Evolutionary conservation across 305 asterid genomes (phyloP).

Genomic region (Rubia peregrina): DNA sequence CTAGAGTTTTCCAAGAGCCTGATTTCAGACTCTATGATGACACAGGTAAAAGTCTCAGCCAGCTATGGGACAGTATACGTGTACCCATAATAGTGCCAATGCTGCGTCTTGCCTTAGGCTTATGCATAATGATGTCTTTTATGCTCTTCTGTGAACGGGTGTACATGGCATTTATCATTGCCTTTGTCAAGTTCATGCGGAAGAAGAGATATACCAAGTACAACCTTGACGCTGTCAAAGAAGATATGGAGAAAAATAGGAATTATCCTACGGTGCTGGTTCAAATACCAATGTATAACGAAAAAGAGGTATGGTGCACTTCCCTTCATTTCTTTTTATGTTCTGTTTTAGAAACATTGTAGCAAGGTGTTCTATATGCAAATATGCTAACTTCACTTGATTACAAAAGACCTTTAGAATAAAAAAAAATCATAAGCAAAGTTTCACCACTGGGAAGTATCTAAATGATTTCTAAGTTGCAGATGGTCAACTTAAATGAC

Average conservation of each 20-base stretch:
- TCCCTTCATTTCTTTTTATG: constrained; percentile 2
- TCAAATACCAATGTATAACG: constrained; percentile 84
- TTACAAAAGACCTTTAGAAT: neutral
- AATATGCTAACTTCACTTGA: neutral
- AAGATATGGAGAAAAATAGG: constrained; percentile 58
- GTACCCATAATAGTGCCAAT: constrained; percentile 62
- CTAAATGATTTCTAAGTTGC: neutral
- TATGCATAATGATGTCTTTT: constrained; percentile 70
- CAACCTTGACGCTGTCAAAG: constrained; percentile 59
- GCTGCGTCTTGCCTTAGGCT: constrained; percentile 41
- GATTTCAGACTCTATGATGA: constrained; percentile 37
- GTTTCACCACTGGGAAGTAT: constrained; percentile 1
- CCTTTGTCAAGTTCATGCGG: constrained; percentile 48
- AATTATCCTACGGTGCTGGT: constrained; percentile 73
- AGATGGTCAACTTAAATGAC: constrained; percentile 1
- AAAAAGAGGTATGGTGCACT: constrained; percentile 55
- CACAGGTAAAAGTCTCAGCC: constrained; percentile 36
- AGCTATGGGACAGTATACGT: constrained; percentile 55
- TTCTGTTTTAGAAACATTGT: neutral
- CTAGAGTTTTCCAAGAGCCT: constrained; percentile 30
- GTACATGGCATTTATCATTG: constrained; percentile 76
- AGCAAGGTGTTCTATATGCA: neutral
- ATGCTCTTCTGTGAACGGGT: constrained; percentile 74
- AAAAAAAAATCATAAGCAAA: neutral
- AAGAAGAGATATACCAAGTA: constrained; percentile 71